Base-by-base conservation (phyloP, 2,329 filamentous ascomycete species). In the Stagonosporopsis vannaccii region DNA sequence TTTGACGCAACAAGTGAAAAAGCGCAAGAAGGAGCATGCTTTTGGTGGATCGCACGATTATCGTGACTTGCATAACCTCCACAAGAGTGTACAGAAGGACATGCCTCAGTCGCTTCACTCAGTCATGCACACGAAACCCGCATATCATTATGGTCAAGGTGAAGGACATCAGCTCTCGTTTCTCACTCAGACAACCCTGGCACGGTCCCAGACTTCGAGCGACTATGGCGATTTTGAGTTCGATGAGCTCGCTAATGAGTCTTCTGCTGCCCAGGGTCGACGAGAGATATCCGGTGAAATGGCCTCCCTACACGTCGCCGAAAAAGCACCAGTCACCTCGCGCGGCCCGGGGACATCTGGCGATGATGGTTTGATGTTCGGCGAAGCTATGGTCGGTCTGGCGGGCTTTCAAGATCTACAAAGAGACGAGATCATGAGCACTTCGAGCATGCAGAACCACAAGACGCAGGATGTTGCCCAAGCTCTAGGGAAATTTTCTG, bases 1-100 rank as follows among this genome's bases (percentile, higher is more conserved):
- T 43, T 42, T 76, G 36, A 76, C 73, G 1, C 59, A 70, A 22
- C 58, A 67, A 41, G 68, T 69, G 17, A 73, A 71, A 51, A 75
- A 64, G 32, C 63, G 44, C 19, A 73, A 66, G 39, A 40, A 33
- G 0, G 53, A 70, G 4, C 60, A 62, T 35, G 48, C 47, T 13
- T 58, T 19, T 11, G 60, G 51, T 17, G 62, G 61, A 7, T 61
- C 66, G 4, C 61, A 32, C 9, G 67, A 71, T 9, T 66, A 59
- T n/a, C 61, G 54, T 1, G 59, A 58, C 6, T 58, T 74, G 9
- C 55, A 72, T 15, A 68, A 67, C 15, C 58, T 72, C 15, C 69
- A 74, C 37, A 64, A 64, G 22, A 65, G 20, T 6, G 41, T 68
- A 6, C 67, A 70, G 32, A 64, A 65, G 17, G 54, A 68, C 8